These are phyloP conservation scores for Phytophthora pluvialis DNA, from an alignment of 352 stramenopile genomes.

Conservation along the genomic window DNA sequence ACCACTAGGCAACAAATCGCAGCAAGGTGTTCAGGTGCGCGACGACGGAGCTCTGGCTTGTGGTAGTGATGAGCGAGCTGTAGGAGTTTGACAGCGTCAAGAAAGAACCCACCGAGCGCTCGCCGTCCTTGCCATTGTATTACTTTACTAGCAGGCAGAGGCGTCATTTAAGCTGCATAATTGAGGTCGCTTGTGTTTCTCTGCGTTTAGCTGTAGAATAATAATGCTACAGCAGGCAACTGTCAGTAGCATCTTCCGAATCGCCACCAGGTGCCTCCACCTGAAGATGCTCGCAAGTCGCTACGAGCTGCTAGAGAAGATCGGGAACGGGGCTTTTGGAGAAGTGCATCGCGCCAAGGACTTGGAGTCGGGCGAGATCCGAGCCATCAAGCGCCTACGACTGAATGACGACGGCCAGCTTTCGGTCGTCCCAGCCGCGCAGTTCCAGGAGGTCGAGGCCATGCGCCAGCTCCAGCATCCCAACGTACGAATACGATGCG, in stretches of 20 bases:
- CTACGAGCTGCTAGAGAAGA: conserved; percentile 70
- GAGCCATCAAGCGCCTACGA: conserved; percentile 69
- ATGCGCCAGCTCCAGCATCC: conserved; percentile 76
- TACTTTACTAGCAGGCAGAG: conserved; percentile 22
- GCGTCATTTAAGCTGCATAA: conserved; percentile 31
- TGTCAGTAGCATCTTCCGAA: conserved; percentile 2
- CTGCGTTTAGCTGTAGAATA: no score
- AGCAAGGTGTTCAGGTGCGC: conserved; percentile 21
- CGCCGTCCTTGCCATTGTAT: conserved; percentile 35
- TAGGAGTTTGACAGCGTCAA: conserved; percentile 27
- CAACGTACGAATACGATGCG: conserved; percentile 42
- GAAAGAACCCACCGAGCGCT: conserved; percentile 23
- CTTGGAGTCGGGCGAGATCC: conserved; percentile 42
- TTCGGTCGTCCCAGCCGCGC: conserved; percentile 51
- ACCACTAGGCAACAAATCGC: conserved; percentile 65
- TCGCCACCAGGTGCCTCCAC: conserved; percentile 8
- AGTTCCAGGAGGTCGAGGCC: conserved; percentile 82
- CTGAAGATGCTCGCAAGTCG: conserved; percentile 37
- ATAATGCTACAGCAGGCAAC: conserved; percentile 8
- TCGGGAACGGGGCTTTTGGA: conserved; percentile 75
- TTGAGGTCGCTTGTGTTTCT: conserved; percentile 25
- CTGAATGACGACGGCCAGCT: conserved; percentile 56
- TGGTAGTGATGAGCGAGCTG: conserved; percentile 17
- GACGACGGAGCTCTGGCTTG: conserved; percentile 18
- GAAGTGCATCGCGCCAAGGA: conserved; percentile 69